A percentile compares a stretch with the other conserved stretches of the same genome.
Evolutionary conservation across 257 asterid genomes (phyloP).

Genomic region (Plantago ovata): DNA sequence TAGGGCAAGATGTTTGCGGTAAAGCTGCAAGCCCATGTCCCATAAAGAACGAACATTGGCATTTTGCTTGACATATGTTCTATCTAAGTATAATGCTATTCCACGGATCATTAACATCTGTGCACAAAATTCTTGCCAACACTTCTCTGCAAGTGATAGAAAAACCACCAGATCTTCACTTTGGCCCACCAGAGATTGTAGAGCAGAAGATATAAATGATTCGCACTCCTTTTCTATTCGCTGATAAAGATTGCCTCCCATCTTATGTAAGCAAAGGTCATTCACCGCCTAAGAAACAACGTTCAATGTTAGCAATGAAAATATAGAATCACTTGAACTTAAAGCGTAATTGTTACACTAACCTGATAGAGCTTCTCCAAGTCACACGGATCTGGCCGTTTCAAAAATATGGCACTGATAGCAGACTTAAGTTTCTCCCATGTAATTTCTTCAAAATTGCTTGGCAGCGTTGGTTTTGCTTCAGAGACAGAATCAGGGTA

Average conservation of each 20-base stretch:
- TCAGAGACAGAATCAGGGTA: conserved; percentile 26
- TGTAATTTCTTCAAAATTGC: conserved; percentile 84
- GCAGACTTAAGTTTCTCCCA: conserved; percentile 95
- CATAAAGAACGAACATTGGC: conserved; percentile 82
- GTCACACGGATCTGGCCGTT: conserved; percentile 93
- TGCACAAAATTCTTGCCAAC: conserved; percentile 96
- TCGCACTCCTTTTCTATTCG: conserved; percentile 87
- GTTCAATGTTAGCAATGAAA: conserved; percentile 21
- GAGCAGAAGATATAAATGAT: conserved; percentile 58
- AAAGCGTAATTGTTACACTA: conserved; percentile 12
- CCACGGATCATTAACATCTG: conserved; percentile 97
- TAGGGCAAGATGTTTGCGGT: conserved; percentile 84
- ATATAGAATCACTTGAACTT: not conserved
- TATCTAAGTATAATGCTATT: conserved; percentile 87
- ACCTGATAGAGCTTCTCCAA: conserved; percentile 93
- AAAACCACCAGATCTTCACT: conserved; percentile 92
- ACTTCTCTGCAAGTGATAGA: conserved; percentile 84
- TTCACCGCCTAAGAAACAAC: conserved; percentile 66
- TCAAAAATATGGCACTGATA: conserved; percentile 81
- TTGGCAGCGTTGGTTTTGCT: conserved; percentile 83
- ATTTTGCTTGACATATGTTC: conserved; percentile 95
- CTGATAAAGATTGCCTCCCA: conserved; percentile 92
- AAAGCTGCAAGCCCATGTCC: conserved; percentile 99
- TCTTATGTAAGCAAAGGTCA: conserved; percentile 89
- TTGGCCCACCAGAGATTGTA: conserved; percentile 81